Conservation (phyloP, 2,329 filamentous ascomycete genomes). For the Colletotrichum viniferum region DNA sequence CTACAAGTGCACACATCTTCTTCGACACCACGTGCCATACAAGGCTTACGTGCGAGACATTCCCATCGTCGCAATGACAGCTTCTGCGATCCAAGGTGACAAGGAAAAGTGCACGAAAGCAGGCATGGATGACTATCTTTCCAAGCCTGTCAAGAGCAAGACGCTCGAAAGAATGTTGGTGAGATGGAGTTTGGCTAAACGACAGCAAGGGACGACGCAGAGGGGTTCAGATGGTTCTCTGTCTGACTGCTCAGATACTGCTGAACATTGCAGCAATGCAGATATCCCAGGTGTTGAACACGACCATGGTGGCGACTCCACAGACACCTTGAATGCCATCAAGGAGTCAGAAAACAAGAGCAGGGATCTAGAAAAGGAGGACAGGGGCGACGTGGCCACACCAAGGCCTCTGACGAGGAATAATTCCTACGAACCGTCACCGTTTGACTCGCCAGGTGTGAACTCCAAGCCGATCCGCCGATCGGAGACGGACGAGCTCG, state of each 20-base stretch:
- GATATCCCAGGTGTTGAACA: slow-evolving; percentile 39
- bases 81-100: slow-evolving; percentile 78
- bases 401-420: slow-evolving; percentile 44
- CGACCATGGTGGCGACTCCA: neutral
- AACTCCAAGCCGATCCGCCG: slow-evolving; percentile 34
- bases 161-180: slow-evolving; percentile 74
- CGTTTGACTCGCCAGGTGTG: slow-evolving; percentile 40
- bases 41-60: slow-evolving; percentile 63
- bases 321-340: neutral
- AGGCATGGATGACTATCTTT: slow-evolving; percentile 78
- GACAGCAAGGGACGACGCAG: slow-evolving; percentile 20
- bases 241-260: slow-evolving; percentile 52
- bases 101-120: slow-evolving; percentile 74
- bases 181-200: slow-evolving; percentile 61
- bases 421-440: slow-evolving; percentile 43
- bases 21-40: slow-evolving; percentile 72
- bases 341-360: neutral
- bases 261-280: slow-evolving; percentile 46
- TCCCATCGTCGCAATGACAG: slow-evolving; percentile 83
- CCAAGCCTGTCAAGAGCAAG: slow-evolving; percentile 74
- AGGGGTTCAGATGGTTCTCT: slow-evolving; percentile 23
- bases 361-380: neutral
- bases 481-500: slow-evolving; percentile 43
- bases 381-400: slow-evolving; percentile 35
- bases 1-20: slow-evolving; percentile 75